Conservation (phyloP, 1,284 basidiomycete genomes). For the Austroboletus niveus region DNA sequence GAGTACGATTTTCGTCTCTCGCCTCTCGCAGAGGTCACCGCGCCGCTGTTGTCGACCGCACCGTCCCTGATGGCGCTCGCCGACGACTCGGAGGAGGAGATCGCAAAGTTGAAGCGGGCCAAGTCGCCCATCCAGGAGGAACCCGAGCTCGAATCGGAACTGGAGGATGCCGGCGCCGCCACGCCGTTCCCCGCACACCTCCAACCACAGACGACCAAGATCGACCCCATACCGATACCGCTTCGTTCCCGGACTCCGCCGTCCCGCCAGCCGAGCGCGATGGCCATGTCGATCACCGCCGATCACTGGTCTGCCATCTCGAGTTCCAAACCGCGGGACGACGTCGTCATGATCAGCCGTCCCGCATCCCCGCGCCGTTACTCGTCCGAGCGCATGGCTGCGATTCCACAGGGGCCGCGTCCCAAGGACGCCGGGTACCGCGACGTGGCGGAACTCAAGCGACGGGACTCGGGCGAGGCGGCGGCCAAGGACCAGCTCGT, state of each 20-base stretch:
- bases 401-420: conserved; percentile 17
- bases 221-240: conserved; percentile 34
- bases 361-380: conserved; percentile 28
- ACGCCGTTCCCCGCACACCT: conserved; percentile 35
- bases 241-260: conserved; percentile 20
- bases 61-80: conserved; percentile 33
- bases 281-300: conserved; percentile 31
- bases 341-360: conserved; percentile 30
- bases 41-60: conserved; percentile 32
- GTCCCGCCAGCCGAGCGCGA: conserved; percentile 28
- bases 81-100: conserved; percentile 36
- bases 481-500: conserved; percentile 29
- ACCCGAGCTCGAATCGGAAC: conserved; percentile 25
- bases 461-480: conserved; percentile 23
- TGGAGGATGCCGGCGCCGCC: conserved; percentile 21
- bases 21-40: conserved; percentile 35
- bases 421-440: conserved; percentile 13
- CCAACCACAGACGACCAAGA: conserved; percentile 22
- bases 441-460: conserved; percentile 25
- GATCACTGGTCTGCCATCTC: conserved; percentile 29
- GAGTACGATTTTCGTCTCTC: conserved; percentile 39
- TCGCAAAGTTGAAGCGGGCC: conserved; percentile 24
- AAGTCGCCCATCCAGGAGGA: conserved; percentile 23
- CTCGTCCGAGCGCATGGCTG: conserved; percentile 20
- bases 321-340: conserved; percentile 28